phyloP scores from a whole-genome alignment of 2,329 filamentous ascomycete genomes.

The Scedosporium boydii region DNA sequence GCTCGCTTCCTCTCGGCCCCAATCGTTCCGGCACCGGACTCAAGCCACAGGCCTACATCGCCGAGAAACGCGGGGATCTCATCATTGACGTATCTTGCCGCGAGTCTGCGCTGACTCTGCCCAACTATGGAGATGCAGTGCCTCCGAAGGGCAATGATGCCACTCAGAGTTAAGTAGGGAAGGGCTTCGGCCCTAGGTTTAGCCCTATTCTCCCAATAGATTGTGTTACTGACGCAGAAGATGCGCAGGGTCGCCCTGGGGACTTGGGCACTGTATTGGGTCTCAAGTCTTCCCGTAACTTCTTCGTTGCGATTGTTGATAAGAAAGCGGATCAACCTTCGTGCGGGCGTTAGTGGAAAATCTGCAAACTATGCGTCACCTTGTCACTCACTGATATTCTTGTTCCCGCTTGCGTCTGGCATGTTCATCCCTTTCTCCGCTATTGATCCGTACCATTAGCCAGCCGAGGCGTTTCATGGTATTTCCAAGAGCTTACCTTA shows the following conservation, averaged over 20 bases:
- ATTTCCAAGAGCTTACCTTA: not conserved
- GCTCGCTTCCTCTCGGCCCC: constrained; percentile 24
- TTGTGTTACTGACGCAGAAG: constrained; percentile 35
- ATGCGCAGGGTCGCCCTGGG: constrained; percentile 18
- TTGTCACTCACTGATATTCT: not conserved
- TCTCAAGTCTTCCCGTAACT: constrained; percentile 19
- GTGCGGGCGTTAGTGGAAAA: not conserved
- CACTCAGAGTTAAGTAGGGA: constrained; percentile 28
- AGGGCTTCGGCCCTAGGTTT: constrained; percentile 14
- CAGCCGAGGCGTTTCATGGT: not conserved
- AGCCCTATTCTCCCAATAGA: constrained; percentile 29
- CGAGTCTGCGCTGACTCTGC: constrained; percentile 26
- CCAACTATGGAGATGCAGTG: constrained; percentile 36
- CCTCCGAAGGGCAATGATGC: constrained; percentile 28
- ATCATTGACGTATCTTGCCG: constrained; percentile 26
- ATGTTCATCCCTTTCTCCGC: too few relatives aligned
- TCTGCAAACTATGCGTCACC: not conserved
- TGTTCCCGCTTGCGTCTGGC: not conserved
- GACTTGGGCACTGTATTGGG: constrained; percentile 18
- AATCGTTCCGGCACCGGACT: constrained; percentile 27
- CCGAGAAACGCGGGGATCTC: constrained; percentile 30
- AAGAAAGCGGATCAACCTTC: constrained; percentile 22
- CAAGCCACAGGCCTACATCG: constrained; percentile 32
- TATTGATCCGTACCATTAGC: not conserved
- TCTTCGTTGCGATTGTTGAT: constrained; percentile 27